Evolutionary conservation across 768 basidiomycete genomes (phyloP), one percentile per base, ranked within the genome.

Genomic region (Pisolithus marmoratus): DNA sequence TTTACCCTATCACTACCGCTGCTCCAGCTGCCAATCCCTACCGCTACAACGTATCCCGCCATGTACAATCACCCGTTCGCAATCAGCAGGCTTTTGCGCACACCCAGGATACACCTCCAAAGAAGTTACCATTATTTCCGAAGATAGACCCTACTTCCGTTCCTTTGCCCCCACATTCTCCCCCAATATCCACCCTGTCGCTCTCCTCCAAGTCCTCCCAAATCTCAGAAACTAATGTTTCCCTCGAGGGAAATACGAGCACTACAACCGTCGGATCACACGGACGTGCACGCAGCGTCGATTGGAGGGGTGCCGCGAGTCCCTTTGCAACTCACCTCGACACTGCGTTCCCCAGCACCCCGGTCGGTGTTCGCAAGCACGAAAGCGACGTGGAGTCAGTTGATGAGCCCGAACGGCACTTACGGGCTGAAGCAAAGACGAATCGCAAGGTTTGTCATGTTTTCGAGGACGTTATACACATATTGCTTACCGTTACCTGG

Each of bases 361-460:
- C 58, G n/a, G 56, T 57, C n/a, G 43, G 61, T 44, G 65, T 60
- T 34, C 59, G 58, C 15, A 65, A 54, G 36, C 53, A 50, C 40
- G 72, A 74, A 8, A 68, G 66, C 19, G 72, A 74, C 19, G 59
- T 59, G 14, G 72, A 67, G 29, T 54, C 63, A 14, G 60, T 58
- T 11, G 43, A 51, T 43, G 60, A 68, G 24, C 67, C 74, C 27
- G 77, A 81, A 49, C 76, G 72, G 46, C 81, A 84, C 62, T 77
- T 80, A 51, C 80, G 74, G 61, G 84, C 82, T 2, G 81, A 82
- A 58, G 90, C 90, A 11, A 91, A 90, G 72, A 85, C 88, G n/a
- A 84, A 85, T 65, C 82, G 90, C 52, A 93, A 93, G 83, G 90
- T 90, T 55, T 27, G 67, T 61, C 17, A 11, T 19, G 19, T 38